Evolutionary conservation across 441 rosid genomes (phyloP).

Genomic region (Jatropha multifida): DNA sequence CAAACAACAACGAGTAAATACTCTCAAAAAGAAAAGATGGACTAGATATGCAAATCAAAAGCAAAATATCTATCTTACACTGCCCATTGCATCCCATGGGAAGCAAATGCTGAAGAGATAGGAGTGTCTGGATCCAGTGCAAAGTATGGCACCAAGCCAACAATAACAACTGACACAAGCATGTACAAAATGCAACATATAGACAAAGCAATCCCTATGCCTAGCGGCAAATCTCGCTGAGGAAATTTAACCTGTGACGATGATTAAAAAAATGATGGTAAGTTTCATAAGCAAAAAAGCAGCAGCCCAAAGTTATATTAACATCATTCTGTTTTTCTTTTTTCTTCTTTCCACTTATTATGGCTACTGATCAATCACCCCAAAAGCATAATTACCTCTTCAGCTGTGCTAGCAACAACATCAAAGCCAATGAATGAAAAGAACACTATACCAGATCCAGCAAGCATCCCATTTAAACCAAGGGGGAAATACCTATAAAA

Average conservation of each 20-base stretch:
- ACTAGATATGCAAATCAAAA: constrained; percentile 8
- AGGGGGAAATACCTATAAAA: constrained; percentile 69
- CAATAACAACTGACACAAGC: constrained; percentile 83
- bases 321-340: background rate
- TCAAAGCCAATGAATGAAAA: constrained; percentile 91
- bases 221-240: constrained; percentile 78
- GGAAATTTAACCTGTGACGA: constrained; percentile 69
- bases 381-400: constrained; percentile 52
- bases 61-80: constrained; percentile 50
- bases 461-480: constrained; percentile 82
- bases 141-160: constrained; percentile 83
- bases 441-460: constrained; percentile 81
- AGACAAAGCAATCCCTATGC: constrained; percentile 71
- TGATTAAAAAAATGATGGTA: background rate
- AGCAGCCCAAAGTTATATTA: background rate
- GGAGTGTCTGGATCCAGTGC: constrained; percentile 86
- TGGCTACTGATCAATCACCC: background rate
- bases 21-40: background rate
- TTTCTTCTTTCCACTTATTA: background rate
- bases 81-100: constrained; percentile 94
- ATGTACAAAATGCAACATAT: constrained; percentile 75
- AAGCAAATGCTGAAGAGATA: constrained; percentile 84
- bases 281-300: background rate
- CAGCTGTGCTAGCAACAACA: constrained; percentile 83
- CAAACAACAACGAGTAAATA: background rate